These are phyloP conservation scores for Claviceps citrina DNA, from an alignment of 2,329 filamentous ascomycete genomes.

Conservation along the genomic window DNA sequence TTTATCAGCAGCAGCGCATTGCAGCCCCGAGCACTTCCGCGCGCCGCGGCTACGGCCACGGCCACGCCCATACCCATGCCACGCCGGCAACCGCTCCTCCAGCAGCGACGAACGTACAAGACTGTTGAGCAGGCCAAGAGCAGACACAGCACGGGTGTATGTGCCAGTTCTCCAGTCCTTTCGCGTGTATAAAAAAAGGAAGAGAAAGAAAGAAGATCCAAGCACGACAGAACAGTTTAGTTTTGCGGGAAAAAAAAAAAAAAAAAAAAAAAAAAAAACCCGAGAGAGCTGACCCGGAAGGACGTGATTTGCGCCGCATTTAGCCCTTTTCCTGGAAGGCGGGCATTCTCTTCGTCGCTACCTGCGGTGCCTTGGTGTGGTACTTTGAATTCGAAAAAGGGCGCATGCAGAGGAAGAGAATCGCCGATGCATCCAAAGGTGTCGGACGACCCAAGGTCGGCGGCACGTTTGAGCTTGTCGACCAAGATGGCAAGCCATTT, in stretches of 20 bases:
- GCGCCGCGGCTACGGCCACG: too few relatives aligned
- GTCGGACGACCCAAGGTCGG: constrained; percentile 88
- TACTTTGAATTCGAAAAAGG: constrained; percentile 93
- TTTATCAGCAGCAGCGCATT: constrained; percentile 22
- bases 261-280: background rate
- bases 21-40: constrained; percentile 20
- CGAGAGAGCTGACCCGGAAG: constrained; percentile 14
- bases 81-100: constrained; percentile 20
- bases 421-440: constrained; percentile 85
- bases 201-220: background rate
- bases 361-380: constrained; percentile 62
- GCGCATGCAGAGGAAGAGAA: constrained; percentile 73
- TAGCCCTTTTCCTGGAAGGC: constrained; percentile 91
- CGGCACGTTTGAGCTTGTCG: constrained; percentile 65
- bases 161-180: constrained; percentile 11
- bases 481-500: constrained; percentile 67
- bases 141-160: constrained; percentile 40
- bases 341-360: constrained; percentile 67
- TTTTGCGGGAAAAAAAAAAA: too few relatives aligned
- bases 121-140: constrained; percentile 45
- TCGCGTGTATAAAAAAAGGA: background rate
- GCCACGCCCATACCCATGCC: too few relatives aligned
- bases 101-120: constrained; percentile 30
- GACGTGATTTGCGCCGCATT: too few relatives aligned
- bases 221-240: too few relatives aligned